These are phyloP conservation scores for Kazachstania taianensis DNA, from an alignment of 805 yeast genomes.

Conservation along the genomic window DNA sequence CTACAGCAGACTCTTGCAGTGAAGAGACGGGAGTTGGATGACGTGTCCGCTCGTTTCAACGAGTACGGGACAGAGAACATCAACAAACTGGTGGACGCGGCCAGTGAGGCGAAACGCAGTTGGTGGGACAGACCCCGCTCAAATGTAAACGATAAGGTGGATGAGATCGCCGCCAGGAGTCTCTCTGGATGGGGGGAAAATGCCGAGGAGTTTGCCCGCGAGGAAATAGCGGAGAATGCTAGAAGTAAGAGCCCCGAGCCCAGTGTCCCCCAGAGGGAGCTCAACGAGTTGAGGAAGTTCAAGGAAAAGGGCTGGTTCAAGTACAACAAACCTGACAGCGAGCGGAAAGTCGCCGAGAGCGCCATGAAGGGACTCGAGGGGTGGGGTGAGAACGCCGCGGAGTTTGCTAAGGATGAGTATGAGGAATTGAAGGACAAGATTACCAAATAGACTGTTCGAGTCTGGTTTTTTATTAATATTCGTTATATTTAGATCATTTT, in stretches of 20 bases:
- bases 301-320: slow-evolving; percentile 30
- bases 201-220: slow-evolving; percentile 32
- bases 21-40: slow-evolving; percentile 15
- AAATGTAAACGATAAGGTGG: slow-evolving; percentile 8
- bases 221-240: slow-evolving; percentile 25
- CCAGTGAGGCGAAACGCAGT: background rate
- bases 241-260: slow-evolving; percentile 3
- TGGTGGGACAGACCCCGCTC: slow-evolving; percentile 6
- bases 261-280: slow-evolving; percentile 9
- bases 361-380: slow-evolving; percentile 34
- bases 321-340: slow-evolving; percentile 11
- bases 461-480: background rate
- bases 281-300: slow-evolving; percentile 29
- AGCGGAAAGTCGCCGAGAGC: slow-evolving; percentile 20
- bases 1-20: slow-evolving; percentile 11
- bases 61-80: slow-evolving; percentile 12
- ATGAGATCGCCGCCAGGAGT: slow-evolving; percentile 29
- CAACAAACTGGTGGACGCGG: slow-evolving; percentile 18
- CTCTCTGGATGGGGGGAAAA: slow-evolving; percentile 40
- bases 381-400: slow-evolving; percentile 38
- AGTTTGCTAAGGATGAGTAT: slow-evolving; percentile 35
- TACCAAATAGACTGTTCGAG: slow-evolving; percentile 18
- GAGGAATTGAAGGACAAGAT: slow-evolving; percentile 30
- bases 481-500: background rate
- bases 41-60: slow-evolving; percentile 10